Conservation (phyloP, 2,329 filamentous ascomycete species). For the Ceratocystis cubensis region DNA sequence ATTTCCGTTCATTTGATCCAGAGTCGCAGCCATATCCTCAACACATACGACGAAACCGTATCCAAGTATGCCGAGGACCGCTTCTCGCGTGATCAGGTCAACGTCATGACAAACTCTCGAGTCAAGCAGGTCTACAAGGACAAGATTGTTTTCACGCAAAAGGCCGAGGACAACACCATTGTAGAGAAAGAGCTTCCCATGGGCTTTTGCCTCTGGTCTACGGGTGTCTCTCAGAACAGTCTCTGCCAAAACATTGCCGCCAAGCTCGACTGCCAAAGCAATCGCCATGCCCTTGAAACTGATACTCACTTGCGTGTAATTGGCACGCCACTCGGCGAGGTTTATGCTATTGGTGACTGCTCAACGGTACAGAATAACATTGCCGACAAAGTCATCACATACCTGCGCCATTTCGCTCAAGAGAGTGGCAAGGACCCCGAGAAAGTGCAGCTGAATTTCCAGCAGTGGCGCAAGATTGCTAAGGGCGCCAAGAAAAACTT, state of each 20-base stretch:
- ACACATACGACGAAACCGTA: conserved; percentile 93
- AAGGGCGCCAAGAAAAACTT: conserved; percentile 75
- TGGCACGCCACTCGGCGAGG: conserved; percentile 80
- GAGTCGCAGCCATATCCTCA: conserved; percentile 84
- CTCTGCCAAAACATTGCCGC: conserved; percentile 64
- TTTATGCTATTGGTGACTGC: conserved; percentile 95
- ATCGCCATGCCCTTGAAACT: conserved; percentile 84
- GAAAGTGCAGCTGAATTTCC: conserved; percentile 72
- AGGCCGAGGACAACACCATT: conserved; percentile 55
- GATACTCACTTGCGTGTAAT: conserved; percentile 84
- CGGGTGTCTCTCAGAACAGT: conserved; percentile 76
- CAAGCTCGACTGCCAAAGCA: conserved; percentile 70
- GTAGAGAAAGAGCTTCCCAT: conserved; percentile 89
- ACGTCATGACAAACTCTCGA: conserved; percentile 82
- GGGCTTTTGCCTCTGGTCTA: conserved; percentile 97
- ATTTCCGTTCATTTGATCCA: conserved; percentile 97
- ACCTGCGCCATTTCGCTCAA: conserved; percentile 80
- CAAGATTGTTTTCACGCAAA: conserved; percentile 80
- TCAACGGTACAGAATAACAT: conserved; percentile 96
- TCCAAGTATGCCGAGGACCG: conserved; percentile 84
- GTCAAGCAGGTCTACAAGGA: conserved; percentile 79
- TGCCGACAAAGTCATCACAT: conserved; percentile 78
- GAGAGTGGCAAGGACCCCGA: conserved; percentile 84
- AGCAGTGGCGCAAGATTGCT: conserved; percentile 78
- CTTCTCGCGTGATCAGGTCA: conserved; percentile 81